These are phyloP conservation scores for Dioscorea zingiberensis DNA, from an alignment of 106 monocot species.

Conservation along the genomic window DNA sequence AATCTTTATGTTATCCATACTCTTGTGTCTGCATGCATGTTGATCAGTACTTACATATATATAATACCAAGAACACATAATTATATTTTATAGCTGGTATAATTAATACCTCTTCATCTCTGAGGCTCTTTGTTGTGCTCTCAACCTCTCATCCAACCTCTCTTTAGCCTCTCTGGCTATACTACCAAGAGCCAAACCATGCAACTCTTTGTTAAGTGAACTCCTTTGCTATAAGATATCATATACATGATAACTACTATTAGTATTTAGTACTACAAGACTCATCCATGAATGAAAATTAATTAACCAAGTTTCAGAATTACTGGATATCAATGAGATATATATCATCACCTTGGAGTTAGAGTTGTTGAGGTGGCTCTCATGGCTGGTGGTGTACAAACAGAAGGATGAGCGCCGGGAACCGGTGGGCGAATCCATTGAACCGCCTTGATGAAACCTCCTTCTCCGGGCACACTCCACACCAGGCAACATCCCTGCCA, in stretches of 20 bases:
- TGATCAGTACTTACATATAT: background rate
- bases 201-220: slow-evolving; percentile 12
- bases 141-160: slow-evolving; percentile 61
- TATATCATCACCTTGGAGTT: too few relatives aligned
- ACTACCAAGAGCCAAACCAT: slow-evolving; percentile 28
- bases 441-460: slow-evolving; percentile 36
- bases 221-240: slow-evolving; percentile 18
- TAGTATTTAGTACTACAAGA: too few relatives aligned
- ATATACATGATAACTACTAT: too few relatives aligned
- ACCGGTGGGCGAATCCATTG: slow-evolving; percentile 13
- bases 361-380: background rate
- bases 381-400: slow-evolving; percentile 15
- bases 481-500: slow-evolving; percentile 79
- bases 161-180: slow-evolving; percentile 69
- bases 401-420: slow-evolving; percentile 35
- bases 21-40: slow-evolving; percentile 17
- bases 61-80: background rate
- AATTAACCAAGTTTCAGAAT: too few relatives aligned
- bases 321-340: too few relatives aligned
- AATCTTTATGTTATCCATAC: slow-evolving; percentile 3
- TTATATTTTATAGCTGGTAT: background rate
- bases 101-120: slow-evolving; percentile 35
- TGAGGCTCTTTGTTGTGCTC: slow-evolving; percentile 28
- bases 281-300: too few relatives aligned
- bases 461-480: slow-evolving; percentile 63